Conservation (phyloP, 495 filamentous ascomycete species). For the Xylaria flabelliformis region DNA sequence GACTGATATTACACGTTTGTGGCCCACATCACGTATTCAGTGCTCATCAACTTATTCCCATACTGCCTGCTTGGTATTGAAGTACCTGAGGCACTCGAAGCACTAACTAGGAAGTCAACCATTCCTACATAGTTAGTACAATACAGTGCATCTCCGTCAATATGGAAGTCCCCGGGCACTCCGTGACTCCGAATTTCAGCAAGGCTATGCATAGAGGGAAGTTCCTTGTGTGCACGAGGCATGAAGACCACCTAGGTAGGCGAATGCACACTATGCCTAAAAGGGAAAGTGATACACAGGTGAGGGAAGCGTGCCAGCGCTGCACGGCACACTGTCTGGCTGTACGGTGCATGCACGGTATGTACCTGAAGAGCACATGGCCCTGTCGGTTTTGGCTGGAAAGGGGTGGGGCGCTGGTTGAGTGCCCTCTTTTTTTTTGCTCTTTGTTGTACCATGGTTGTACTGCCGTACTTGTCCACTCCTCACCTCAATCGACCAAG, state of each 20-base stretch:
- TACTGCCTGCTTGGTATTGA: neutral
- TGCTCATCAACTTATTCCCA: neutral
- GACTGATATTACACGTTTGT: neutral
- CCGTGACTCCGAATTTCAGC: constrained; percentile 12
- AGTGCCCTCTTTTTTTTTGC: neutral
- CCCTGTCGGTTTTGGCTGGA: constrained; percentile 25
- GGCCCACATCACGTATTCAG: neutral
- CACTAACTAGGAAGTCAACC: neutral
- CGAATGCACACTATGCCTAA: constrained; percentile 18
- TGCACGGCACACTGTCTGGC: constrained; percentile 12
- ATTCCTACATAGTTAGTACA: neutral
- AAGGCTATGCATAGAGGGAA: neutral
- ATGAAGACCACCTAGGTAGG: neutral
- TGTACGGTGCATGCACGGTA: constrained; percentile 8
- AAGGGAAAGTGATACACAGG: constrained; percentile 24
- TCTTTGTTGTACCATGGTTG: constrained; percentile 8
- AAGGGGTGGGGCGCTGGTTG: constrained; percentile 11
- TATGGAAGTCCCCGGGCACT: neutral
- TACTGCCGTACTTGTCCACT: constrained; percentile 9
- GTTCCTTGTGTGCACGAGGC: constrained; percentile 24
- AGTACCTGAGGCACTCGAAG: neutral
- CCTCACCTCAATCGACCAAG: constrained; percentile 1
- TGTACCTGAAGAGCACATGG: constrained; percentile 29
- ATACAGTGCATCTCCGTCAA: neutral
- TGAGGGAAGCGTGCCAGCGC: neutral